phyloP scores from a whole-genome alignment of 2,329 filamentous ascomycete genomes.

The Aspergillus melleus region DNA sequence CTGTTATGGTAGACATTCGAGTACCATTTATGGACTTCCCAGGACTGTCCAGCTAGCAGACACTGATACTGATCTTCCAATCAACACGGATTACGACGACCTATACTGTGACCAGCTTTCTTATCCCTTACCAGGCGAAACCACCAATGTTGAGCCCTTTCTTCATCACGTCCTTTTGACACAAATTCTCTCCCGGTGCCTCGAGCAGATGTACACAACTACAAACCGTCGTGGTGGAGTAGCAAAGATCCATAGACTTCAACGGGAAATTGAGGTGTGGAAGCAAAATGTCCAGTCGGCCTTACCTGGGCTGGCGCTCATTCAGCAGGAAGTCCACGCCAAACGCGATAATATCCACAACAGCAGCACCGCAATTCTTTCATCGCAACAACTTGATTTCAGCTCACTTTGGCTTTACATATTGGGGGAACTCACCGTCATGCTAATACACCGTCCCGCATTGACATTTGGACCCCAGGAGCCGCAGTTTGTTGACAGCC shows the following conservation, averaged over 20 bases:
- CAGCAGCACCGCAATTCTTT: neutral
- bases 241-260: neutral
- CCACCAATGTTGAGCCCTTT: constrained; percentile 1
- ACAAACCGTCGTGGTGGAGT: constrained; percentile 1
- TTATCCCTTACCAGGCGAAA: neutral
- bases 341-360: neutral
- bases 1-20: neutral
- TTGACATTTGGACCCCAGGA: neutral
- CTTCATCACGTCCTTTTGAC: neutral
- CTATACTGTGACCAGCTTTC: neutral
- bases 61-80: constrained; percentile 1
- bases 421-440: neutral
- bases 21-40: neutral
- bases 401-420: neutral
- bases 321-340: no score
- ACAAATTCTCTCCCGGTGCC: neutral
- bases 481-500: neutral
- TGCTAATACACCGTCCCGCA: constrained; percentile 2
- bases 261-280: neutral
- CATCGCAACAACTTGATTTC: neutral
- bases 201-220: constrained; percentile 2
- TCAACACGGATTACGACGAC: neutral
- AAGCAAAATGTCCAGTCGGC: neutral
- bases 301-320: no score
- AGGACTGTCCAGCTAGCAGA: neutral